These are phyloP conservation scores for Chaetomiaceae sp. DNA, from an alignment of 2,329 filamentous ascomycete genomes.

Conservation along the genomic window DNA sequence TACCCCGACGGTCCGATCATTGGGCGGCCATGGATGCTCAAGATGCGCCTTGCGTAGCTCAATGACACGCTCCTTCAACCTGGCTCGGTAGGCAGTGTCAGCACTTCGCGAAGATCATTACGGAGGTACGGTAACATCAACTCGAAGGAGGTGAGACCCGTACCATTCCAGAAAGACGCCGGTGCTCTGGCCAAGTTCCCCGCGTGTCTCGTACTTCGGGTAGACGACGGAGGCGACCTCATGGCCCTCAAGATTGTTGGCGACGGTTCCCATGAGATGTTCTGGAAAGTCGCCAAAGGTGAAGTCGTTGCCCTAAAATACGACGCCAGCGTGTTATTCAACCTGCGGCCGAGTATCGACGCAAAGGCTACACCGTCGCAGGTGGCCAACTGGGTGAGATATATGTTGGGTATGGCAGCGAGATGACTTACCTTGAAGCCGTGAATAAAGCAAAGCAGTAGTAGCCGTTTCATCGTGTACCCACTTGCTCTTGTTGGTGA, in stretches of 20 bases:
- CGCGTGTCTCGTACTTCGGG: conserved; percentile 66
- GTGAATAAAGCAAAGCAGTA: conserved; percentile 68
- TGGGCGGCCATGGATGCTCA: conserved; percentile 66
- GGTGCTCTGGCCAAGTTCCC: conserved; percentile 52
- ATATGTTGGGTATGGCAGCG: too few relatives aligned
- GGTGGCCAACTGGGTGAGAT: too few relatives aligned
- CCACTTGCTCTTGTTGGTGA: too few relatives aligned
- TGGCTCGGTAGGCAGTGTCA: conserved; percentile 27
- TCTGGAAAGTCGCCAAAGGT: conserved; percentile 63
- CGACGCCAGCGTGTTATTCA: neutral
- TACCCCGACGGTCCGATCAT: conserved; percentile 73
- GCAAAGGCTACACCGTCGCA: neutral
- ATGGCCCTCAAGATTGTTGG: conserved; percentile 53
- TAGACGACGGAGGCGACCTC: conserved; percentile 58
- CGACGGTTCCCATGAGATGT: conserved; percentile 54
- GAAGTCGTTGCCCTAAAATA: conserved; percentile 54
- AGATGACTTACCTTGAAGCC: conserved; percentile 33
- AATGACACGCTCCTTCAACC: conserved; percentile 76
- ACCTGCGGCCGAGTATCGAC: neutral
- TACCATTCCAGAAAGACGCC: conserved; percentile 44
- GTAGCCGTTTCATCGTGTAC: conserved; percentile 38
- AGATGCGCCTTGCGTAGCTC: conserved; percentile 65
- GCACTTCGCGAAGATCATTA: too few relatives aligned
- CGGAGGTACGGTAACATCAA: too few relatives aligned
- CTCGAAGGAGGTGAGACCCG: neutral